Conservation (phyloP, 2,329 filamentous ascomycete genomes). For the Diaporthe humulicola region DNA sequence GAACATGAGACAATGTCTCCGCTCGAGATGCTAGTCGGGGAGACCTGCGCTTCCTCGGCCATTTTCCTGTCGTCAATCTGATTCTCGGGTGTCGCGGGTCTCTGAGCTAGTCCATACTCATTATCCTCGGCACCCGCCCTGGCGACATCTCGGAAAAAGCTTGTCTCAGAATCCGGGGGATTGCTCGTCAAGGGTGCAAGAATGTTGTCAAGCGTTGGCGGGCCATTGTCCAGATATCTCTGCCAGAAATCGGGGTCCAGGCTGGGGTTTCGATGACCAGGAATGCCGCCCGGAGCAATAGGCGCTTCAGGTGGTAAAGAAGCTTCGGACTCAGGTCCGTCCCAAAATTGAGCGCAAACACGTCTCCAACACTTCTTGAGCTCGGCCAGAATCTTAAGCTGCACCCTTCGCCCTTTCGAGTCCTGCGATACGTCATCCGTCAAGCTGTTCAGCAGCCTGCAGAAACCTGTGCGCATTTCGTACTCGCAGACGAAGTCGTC, state of each 20-base stretch:
- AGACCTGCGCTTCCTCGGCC: slow-evolving; percentile 54
- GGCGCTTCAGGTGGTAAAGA: slow-evolving; percentile 73
- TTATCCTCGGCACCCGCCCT: slow-evolving; percentile 46
- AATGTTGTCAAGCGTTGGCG: slow-evolving; percentile 60
- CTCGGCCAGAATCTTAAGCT: slow-evolving; percentile 89
- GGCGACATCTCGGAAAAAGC: slow-evolving; percentile 62
- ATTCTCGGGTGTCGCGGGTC: slow-evolving; percentile 63
- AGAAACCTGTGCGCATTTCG: slow-evolving; percentile 81
- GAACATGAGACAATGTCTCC: slow-evolving; percentile 74
- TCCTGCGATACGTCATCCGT: slow-evolving; percentile 67
- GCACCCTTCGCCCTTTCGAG: slow-evolving; percentile 61
- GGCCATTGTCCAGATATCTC: slow-evolving; percentile 54
- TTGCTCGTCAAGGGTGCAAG: slow-evolving; percentile 48
- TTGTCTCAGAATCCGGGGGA: slow-evolving; percentile 47
- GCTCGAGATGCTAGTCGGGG: slow-evolving; percentile 70
- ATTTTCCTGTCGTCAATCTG: slow-evolving; percentile 42
- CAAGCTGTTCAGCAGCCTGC: slow-evolving; percentile 81
- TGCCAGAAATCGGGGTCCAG: slow-evolving; percentile 70
- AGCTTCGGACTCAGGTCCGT: slow-evolving; percentile 75
- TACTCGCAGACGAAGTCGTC: slow-evolving; percentile 91
- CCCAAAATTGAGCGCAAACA: slow-evolving; percentile 92
- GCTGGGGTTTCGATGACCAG: slow-evolving; percentile 69
- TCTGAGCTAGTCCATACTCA: slow-evolving; percentile 45
- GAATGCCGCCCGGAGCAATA: slow-evolving; percentile 82
- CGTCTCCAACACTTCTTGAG: slow-evolving; percentile 98